Conservation (phyloP, 805 yeast species). For the Candida hungchunana region DNA sequence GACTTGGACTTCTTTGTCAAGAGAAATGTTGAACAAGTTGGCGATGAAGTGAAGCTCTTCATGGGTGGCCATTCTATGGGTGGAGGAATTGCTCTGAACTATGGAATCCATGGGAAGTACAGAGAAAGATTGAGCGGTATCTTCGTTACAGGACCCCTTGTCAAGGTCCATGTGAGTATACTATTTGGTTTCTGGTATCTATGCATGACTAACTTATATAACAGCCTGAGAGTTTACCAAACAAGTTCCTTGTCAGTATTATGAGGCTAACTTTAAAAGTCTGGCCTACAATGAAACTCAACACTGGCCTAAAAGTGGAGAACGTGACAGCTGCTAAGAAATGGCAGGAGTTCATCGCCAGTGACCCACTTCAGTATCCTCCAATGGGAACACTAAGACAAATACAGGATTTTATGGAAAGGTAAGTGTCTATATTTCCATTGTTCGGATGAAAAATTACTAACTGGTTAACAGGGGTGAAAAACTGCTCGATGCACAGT, state of each 20-base stretch:
- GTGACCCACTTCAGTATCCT: slow-evolving; percentile 42
- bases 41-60: slow-evolving; percentile 36
- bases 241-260: slow-evolving; percentile 34
- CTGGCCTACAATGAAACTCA: slow-evolving; percentile 47
- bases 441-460: slow-evolving; percentile 4
- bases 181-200: too few relatives aligned
- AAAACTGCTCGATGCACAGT: slow-evolving; percentile 37
- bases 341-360: slow-evolving; percentile 42
- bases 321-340: slow-evolving; percentile 46
- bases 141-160: slow-evolving; percentile 55
- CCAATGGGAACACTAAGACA: slow-evolving; percentile 49
- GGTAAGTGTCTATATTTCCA: slow-evolving; percentile 14
- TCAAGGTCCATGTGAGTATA: slow-evolving; percentile 39
- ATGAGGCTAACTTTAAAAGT: slow-evolving; percentile 38
- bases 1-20: slow-evolving; percentile 59
- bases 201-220: background rate
- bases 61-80: slow-evolving; percentile 80
- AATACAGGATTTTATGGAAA: slow-evolving; percentile 51
- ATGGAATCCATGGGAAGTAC: slow-evolving; percentile 52
- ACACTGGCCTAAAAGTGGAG: slow-evolving; percentile 52
- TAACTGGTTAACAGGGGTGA: slow-evolving; percentile 44
- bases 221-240: slow-evolving; percentile 52
- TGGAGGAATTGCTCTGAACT: slow-evolving; percentile 65
- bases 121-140: slow-evolving; percentile 43
- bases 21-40: slow-evolving; percentile 35